Conservation (phyloP, 2,329 filamentous ascomycete genomes). For the Phyllosticta citriasiana region DNA sequence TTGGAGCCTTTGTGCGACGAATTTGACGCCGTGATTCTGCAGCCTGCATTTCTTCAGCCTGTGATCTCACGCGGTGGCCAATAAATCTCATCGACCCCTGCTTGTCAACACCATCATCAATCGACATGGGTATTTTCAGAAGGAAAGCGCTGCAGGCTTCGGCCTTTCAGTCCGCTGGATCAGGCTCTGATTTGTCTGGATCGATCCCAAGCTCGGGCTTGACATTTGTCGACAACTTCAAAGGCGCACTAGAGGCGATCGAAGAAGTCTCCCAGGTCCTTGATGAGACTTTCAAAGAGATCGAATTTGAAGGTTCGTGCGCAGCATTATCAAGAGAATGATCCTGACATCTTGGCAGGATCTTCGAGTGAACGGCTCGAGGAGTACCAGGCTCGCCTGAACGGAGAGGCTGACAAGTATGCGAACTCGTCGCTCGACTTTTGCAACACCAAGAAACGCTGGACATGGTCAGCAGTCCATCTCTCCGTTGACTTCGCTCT, state of each 20-base stretch:
- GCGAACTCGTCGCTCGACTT: neutral
- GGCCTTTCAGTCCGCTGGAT: neutral
- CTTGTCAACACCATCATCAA: too few relatives aligned
- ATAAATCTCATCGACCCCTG: neutral
- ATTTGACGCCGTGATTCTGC: too few relatives aligned
- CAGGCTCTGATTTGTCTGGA: neutral
- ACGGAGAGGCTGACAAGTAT: neutral
- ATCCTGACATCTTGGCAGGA: neutral
- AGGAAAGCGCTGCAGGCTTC: neutral
- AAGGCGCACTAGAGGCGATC: neutral
- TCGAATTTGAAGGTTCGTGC: neutral
- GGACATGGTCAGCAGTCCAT: neutral
- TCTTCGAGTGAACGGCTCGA: neutral
- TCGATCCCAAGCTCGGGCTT: neutral
- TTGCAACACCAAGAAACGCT: neutral
- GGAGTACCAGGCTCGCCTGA: neutral
- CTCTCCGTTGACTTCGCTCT: neutral
- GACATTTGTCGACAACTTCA: neutral
- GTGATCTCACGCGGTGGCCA: too few relatives aligned
- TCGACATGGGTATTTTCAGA: too few relatives aligned
- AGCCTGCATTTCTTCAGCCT: too few relatives aligned
- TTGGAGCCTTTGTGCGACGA: too few relatives aligned
- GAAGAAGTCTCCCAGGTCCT: neutral
- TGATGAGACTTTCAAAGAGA: neutral
- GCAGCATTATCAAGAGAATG: neutral